These are phyloP conservation scores for Penicilliopsis zonata DNA, from an alignment of 495 filamentous ascomycete species.

Conservation along the genomic window DNA sequence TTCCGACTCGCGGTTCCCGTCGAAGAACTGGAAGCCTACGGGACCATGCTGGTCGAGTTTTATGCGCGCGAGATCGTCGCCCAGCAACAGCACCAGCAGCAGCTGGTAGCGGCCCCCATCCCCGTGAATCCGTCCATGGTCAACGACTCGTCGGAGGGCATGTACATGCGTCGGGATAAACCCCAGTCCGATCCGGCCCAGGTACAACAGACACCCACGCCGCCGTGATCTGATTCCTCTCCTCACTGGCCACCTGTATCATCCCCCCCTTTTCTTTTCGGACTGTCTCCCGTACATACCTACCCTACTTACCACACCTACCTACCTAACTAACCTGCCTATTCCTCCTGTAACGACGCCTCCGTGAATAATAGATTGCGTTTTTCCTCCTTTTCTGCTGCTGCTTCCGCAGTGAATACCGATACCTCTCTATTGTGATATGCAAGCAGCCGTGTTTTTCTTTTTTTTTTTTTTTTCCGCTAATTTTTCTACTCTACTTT, in stretches of 20 bases:
- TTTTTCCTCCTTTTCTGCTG: no score
- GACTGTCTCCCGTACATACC: no score
- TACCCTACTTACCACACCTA: no score
- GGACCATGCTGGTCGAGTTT: conserved; percentile 97
- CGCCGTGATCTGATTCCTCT: conserved; percentile 14
- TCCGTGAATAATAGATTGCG: no score
- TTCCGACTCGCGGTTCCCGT: conserved; percentile 91
- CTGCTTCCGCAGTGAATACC: no score
- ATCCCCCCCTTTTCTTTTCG: conserved; percentile 1
- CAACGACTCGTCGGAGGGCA: conserved; percentile 17
- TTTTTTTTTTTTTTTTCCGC: neutral
- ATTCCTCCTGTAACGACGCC: no score
- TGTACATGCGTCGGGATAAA: conserved; percentile 31
- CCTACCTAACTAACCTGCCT: no score
- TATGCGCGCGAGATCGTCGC: conserved; percentile 85
- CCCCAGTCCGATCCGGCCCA: conserved; percentile 13
- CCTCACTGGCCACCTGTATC: neutral
- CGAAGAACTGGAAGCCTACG: conserved; percentile 93
- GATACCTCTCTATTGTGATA: neutral
- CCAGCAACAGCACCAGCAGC: conserved; percentile 39
- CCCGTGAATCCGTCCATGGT: conserved; percentile 8
- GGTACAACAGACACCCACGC: conserved; percentile 29
- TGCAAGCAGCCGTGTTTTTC: neutral
- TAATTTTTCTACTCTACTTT: no score
- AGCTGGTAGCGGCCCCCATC: conserved; percentile 13